Conservation (phyloP, 169 alveolate species). For the Cryptosporidium ubiquitum region DNA sequence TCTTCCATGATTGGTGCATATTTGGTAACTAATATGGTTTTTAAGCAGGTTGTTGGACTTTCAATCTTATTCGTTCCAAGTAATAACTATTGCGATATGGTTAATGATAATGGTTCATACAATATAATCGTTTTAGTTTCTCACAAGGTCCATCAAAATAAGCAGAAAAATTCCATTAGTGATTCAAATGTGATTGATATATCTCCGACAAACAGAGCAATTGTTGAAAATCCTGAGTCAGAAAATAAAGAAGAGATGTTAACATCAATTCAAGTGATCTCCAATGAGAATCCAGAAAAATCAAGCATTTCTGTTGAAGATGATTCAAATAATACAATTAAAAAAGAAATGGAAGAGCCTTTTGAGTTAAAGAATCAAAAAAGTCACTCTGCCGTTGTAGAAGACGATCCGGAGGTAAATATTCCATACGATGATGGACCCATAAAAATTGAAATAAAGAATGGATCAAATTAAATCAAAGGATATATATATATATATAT, state of each 20-base stretch:
- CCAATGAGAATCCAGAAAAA: background rate
- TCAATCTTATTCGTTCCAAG: slow-evolving; percentile 36
- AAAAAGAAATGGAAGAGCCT: background rate
- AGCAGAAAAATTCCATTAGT: background rate
- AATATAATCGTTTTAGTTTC: slow-evolving; percentile 8
- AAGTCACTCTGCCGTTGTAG: slow-evolving; percentile 42
- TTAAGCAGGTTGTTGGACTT: slow-evolving; percentile 64
- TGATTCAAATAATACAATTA: background rate
- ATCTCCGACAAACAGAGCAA: background rate
- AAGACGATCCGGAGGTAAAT: slow-evolving; percentile 34
- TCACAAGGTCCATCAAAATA: background rate
- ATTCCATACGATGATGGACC: slow-evolving; percentile 44
- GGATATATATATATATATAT: background rate
- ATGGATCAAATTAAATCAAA: background rate
- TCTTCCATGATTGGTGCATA: slow-evolving; percentile 30
- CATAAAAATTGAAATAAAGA: slow-evolving; percentile 1
- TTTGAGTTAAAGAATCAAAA: slow-evolving; percentile 7
- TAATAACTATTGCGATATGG: slow-evolving; percentile 21
- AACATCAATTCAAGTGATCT: background rate
- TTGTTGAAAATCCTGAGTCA: background rate
- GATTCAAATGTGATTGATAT: background rate
- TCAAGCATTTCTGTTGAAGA: background rate
- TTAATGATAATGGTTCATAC: slow-evolving; percentile 21
- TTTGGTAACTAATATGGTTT: slow-evolving; percentile 18
- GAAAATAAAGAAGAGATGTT: background rate